These are phyloP conservation scores for Halenospora varia DNA, from an alignment of 495 filamentous ascomycete species.

Conservation along the genomic window DNA sequence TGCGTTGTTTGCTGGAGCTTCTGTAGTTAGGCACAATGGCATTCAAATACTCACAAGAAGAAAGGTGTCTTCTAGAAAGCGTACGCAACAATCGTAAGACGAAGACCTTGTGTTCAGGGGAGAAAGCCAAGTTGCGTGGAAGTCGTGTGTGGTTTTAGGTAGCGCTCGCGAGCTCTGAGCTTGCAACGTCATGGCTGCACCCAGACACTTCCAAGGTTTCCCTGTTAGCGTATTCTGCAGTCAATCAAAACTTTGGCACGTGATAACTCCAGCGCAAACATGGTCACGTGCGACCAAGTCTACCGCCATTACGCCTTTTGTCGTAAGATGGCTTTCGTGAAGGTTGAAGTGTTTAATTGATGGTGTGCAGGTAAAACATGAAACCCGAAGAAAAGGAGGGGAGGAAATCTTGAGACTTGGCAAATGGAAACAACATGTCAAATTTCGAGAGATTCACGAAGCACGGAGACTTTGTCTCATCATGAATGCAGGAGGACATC, in stretches of 20 bases:
- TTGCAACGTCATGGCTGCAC: conserved; percentile 12
- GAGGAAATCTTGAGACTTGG: no score
- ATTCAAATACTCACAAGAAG: not conserved
- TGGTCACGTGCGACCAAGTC: not conserved
- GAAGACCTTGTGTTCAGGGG: not conserved
- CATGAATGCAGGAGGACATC: no score
- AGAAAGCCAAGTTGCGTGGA: not conserved
- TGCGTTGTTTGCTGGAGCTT: not conserved
- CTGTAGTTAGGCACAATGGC: not conserved
- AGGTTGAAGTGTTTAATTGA: no score
- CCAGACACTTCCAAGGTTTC: not conserved
- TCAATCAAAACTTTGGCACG: not conserved
- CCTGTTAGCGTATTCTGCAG: not conserved
- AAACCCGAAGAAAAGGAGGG: no score
- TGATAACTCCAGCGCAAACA: not conserved
- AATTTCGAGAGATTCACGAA: no score
- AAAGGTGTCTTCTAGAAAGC: not conserved
- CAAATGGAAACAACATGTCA: no score
- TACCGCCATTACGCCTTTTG: no score
- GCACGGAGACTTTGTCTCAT: no score
- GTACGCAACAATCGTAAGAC: conserved; percentile 2
- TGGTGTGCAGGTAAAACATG: no score
- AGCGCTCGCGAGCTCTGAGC: not conserved
- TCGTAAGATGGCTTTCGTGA: no score
- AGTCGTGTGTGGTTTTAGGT: not conserved